Conservation (phyloP, 2,329 filamentous ascomycete genomes). For the Fusarium dimerum region DNA sequence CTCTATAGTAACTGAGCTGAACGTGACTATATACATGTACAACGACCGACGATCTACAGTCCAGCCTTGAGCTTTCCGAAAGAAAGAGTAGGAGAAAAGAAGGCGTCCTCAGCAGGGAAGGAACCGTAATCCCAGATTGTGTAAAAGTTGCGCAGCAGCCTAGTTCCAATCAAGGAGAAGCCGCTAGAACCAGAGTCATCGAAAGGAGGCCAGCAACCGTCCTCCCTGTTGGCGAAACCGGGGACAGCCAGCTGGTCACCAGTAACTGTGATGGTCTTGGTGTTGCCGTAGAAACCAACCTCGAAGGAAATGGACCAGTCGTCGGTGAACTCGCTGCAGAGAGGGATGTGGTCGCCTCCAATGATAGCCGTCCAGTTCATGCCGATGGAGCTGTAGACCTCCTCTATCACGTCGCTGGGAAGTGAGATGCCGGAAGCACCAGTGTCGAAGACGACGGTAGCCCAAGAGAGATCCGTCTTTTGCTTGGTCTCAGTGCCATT, state of each 20-base stretch:
- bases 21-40: too few relatives aligned
- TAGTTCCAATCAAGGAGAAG: conserved; percentile 33
- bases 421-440: conserved; percentile 32
- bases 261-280: conserved; percentile 31
- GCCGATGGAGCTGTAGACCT: conserved; percentile 36
- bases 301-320: conserved; percentile 35
- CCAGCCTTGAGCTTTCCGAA: conserved; percentile 26
- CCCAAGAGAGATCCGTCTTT: neutral
- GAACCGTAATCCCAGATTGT: conserved; percentile 36
- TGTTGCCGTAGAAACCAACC: conserved; percentile 21
- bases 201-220: conserved; percentile 40
- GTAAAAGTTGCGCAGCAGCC: conserved; percentile 35
- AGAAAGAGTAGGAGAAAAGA: conserved; percentile 16
- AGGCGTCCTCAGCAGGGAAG: neutral
- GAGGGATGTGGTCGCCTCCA: conserved; percentile 28
- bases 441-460: conserved; percentile 35
- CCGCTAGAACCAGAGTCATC: conserved; percentile 23
- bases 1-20: too few relatives aligned
- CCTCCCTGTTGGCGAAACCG: conserved; percentile 35
- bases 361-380: conserved; percentile 37
- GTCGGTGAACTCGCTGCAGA: conserved; percentile 39
- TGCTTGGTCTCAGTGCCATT: conserved; percentile 10
- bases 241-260: conserved; percentile 34
- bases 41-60: too few relatives aligned
- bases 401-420: conserved; percentile 23